Base-by-base conservation (phyloP, 495 filamentous ascomycete genomes). In the Aspergillus bridgeri region DNA sequence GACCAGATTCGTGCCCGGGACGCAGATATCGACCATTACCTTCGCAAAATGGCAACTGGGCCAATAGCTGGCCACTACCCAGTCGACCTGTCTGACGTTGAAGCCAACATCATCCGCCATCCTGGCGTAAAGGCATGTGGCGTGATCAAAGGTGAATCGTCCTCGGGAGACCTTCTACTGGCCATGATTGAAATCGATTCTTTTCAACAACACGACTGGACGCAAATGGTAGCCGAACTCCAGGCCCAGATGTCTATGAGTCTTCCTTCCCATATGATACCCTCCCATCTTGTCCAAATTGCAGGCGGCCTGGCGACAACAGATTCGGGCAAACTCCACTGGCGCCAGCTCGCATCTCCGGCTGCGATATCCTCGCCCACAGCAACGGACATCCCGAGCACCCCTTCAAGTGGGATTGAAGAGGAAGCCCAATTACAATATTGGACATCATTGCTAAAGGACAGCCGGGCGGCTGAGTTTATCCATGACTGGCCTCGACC, bases 381-480 rank as follows among this genome's bases (percentile, higher is more conserved):
- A 49, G 19, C 11, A 21, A 21, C 47, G 2, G 23, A 23, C 23
- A 49, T 13, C 18, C 15, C 47, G 3, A 21, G 19, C 15, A 24
- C 18, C 15, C 2, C 47, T 23, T 19, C 1, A 2, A 49, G 47
- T 17, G 47, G 23, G 47, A 20, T 11, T 17, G 47, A 24, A 49
- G 22, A 48, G 6, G 2, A 55, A 15, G n/a, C 29, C 13, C 51
- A 54, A n/a, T n/a, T 55, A 44, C 22, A 55, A 24, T 55, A 55
- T 20, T 55, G 53, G 53, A 48, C 3, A 15, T 19, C 3, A 2
- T 22, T 33, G 21, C 23, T 55, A 15, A 18, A 29, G 18, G 43
- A 44, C 43, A 55, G 53, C 23, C 42, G 38, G 15, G 43, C 53
- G 15, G 53, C 53, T 8, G 53, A 55, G 53, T 44, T 55, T 23